Evolutionary conservation across 2,329 filamentous ascomycete species (phyloP).

Genomic region (Geoglossum cookeanum): DNA sequence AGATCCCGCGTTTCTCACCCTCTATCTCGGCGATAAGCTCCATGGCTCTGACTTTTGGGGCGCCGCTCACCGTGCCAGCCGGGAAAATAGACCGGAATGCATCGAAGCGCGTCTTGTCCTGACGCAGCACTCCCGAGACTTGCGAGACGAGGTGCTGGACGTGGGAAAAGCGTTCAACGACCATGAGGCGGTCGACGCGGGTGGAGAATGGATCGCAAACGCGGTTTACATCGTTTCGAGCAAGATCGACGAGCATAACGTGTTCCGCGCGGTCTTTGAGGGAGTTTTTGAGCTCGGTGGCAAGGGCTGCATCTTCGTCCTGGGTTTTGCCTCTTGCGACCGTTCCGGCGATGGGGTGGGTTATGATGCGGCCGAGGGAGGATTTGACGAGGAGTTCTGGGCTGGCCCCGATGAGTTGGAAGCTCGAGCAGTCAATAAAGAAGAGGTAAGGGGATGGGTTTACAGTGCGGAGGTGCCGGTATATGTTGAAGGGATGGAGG

Average conservation of each 20-base stretch:
- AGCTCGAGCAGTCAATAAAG: slow-evolving; percentile 78
- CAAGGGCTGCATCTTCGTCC: slow-evolving; percentile 65
- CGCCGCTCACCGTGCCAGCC: slow-evolving; percentile 84
- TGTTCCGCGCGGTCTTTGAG: slow-evolving; percentile 89
- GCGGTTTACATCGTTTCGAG: slow-evolving; percentile 89
- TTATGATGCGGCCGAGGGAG: slow-evolving; percentile 72
- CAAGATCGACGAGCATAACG: slow-evolving; percentile 94
- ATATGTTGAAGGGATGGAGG: slow-evolving; percentile 95
- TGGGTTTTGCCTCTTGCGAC: slow-evolving; percentile 67
- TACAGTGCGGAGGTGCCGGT: slow-evolving; percentile 86
- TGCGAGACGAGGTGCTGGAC: slow-evolving; percentile 95
- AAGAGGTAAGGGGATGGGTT: slow-evolving; percentile 97
- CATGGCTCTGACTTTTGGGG: slow-evolving; percentile 93
- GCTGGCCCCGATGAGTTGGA: slow-evolving; percentile 88
- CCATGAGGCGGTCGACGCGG: slow-evolving; percentile 84
- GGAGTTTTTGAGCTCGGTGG: slow-evolving; percentile 54
- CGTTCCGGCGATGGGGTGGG: slow-evolving; percentile 91
- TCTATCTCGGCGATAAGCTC: slow-evolving; percentile 91
- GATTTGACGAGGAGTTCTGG: slow-evolving; percentile 89
- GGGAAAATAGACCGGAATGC: slow-evolving; percentile 95
- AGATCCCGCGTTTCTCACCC: slow-evolving; percentile 81
- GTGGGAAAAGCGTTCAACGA: slow-evolving; percentile 84
- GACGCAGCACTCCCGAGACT: slow-evolving; percentile 74
- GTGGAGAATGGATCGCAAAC: slow-evolving; percentile 83
- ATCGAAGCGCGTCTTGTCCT: slow-evolving; percentile 76